These are phyloP conservation scores for Pelargonium nanum DNA, from an alignment of 345 rosid genomes.

Conservation along the genomic window DNA sequence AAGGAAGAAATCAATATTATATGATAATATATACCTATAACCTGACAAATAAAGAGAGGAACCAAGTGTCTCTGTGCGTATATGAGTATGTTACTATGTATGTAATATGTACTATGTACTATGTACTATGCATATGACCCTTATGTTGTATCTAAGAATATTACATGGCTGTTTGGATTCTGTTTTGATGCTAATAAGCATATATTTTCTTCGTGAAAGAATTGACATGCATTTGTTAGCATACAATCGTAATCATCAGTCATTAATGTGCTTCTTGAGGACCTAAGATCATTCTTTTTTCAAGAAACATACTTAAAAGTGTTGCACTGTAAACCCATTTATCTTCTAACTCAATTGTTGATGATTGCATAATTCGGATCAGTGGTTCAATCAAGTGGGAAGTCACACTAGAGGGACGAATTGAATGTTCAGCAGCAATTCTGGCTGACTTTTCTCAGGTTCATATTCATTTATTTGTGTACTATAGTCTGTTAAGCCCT, in stretches of 20 bases:
- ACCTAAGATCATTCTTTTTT: not conserved
- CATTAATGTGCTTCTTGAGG: not conserved
- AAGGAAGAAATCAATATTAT: not conserved
- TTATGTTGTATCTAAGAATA: not conserved
- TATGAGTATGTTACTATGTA: no score
- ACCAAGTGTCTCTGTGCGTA: no score
- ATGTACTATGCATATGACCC: not conserved
- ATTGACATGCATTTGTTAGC: not conserved
- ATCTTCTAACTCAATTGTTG: slow-evolving; percentile 8
- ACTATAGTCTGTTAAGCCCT: slow-evolving; percentile 9
- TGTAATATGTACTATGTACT: no score
- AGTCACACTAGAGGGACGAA: slow-evolving; percentile 58
- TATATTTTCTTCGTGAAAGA: not conserved
- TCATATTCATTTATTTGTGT: slow-evolving; percentile 14
- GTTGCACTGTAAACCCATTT: not conserved
- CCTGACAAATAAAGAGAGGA: not conserved
- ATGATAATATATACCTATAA: not conserved
- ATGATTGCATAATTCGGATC: slow-evolving; percentile 11
- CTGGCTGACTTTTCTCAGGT: slow-evolving; percentile 76
- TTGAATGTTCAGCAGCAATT: slow-evolving; percentile 79
- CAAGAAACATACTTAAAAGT: no score
- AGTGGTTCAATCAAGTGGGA: slow-evolving; percentile 87
- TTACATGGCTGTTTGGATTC: not conserved
- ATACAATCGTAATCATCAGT: not conserved
- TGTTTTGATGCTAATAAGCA: not conserved